phyloP scores from a whole-genome alignment of 1,284 basidiomycete species.

The Ganoderma multipileum region DNA sequence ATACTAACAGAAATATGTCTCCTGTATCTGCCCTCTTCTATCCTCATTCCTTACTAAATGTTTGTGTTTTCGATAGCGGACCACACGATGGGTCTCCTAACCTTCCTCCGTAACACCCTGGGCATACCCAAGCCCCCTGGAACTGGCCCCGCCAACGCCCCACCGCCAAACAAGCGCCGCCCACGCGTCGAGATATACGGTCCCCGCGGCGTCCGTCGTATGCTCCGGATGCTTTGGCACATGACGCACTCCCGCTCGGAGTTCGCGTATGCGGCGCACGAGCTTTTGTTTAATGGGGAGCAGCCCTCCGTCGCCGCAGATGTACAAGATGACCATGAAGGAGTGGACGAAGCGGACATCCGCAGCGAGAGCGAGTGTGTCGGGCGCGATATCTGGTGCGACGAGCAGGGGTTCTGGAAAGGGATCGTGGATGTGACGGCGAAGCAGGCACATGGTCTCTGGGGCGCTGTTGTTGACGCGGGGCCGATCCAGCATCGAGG shows the following conservation, averaged over 20 bases:
- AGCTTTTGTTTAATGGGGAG: slow-evolving; percentile 69
- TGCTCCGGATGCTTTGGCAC: slow-evolving; percentile 77
- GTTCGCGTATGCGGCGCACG: slow-evolving; percentile 82
- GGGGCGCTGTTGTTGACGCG: slow-evolving; percentile 60
- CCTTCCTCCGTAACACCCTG: slow-evolving; percentile 74
- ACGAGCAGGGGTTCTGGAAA: slow-evolving; percentile 77
- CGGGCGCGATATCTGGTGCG: slow-evolving; percentile 70
- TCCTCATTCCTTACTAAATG: not conserved
- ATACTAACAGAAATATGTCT: no score
- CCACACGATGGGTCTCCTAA: slow-evolving; percentile 83
- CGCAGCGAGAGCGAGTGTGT: slow-evolving; percentile 69
- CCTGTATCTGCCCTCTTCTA: no score
- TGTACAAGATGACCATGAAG: slow-evolving; percentile 35
- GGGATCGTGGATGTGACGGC: slow-evolving; percentile 43
- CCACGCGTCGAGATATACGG: slow-evolving; percentile 83
- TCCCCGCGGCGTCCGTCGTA: slow-evolving; percentile 80
- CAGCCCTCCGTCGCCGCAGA: slow-evolving; percentile 53
- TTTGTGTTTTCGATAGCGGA: slow-evolving; percentile 56
- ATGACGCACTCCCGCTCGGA: slow-evolving; percentile 73
- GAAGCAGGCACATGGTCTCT: slow-evolving; percentile 32
- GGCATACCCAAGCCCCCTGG: slow-evolving; percentile 44
- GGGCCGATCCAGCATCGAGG: slow-evolving; percentile 86
- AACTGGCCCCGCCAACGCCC: slow-evolving; percentile 12
- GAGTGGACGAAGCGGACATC: slow-evolving; percentile 40
- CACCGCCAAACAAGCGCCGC: slow-evolving; percentile 19